These are phyloP conservation scores for Leccinum pallidistipes DNA, from an alignment of 1,284 basidiomycete species.

Conservation along the genomic window DNA sequence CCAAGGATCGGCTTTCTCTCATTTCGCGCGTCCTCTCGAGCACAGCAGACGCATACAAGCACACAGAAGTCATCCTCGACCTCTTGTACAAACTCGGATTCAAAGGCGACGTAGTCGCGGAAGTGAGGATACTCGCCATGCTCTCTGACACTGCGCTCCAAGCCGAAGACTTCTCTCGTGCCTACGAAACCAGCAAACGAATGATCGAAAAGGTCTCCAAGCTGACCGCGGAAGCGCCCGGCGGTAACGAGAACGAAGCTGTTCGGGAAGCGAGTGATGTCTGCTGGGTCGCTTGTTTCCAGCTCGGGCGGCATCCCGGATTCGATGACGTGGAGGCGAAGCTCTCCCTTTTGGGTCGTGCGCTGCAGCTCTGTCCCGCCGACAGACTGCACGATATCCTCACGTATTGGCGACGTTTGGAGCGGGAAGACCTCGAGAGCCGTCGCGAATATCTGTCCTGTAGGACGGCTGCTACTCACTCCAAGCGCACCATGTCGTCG, in stretches of 20 bases:
- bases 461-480: conserved; percentile 22
- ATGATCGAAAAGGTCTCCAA: conserved; percentile 68
- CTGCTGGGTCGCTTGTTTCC: conserved; percentile 85
- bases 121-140: conserved; percentile 85
- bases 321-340: conserved; percentile 69
- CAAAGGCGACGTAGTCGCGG: conserved; percentile 63
- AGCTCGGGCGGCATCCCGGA: conserved; percentile 79
- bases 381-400: conserved; percentile 77
- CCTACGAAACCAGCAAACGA: conserved; percentile 67
- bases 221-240: conserved; percentile 40
- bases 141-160: conserved; percentile 82
- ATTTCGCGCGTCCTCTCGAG: conserved; percentile 80
- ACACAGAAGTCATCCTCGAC: conserved; percentile 87
- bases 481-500: conserved; percentile 18
- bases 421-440: conserved; percentile 57
- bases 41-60: conserved; percentile 84
- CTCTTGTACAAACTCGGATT: conserved; percentile 87
- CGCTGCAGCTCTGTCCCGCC: conserved; percentile 84
- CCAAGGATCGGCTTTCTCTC: conserved; percentile 81
- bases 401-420: conserved; percentile 67
- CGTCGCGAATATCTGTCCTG: conserved; percentile 45
- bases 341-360: conserved; percentile 73
- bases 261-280: conserved; percentile 70
- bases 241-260: conserved; percentile 44
- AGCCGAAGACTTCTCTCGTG: conserved; percentile 72